phyloP scores from a whole-genome alignment of 2,329 filamentous ascomycete genomes.

The Cercospora janseana region DNA sequence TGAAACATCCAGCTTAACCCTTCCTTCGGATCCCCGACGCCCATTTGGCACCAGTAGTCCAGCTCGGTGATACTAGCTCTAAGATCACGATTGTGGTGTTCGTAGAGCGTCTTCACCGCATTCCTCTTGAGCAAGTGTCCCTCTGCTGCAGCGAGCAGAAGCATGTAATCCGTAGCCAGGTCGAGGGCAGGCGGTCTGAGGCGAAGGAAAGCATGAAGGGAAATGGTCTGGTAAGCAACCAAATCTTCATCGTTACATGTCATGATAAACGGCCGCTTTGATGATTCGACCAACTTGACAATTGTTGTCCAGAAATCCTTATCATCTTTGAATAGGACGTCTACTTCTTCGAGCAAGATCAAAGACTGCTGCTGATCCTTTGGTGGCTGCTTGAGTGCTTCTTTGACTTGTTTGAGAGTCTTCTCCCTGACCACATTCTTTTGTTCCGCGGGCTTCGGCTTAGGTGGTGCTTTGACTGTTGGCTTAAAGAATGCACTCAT shows the following conservation, averaged over 20 bases:
- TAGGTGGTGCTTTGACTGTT: slow-evolving; percentile 39
- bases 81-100: slow-evolving; percentile 67
- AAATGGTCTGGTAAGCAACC: slow-evolving; percentile 71
- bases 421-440: slow-evolving; percentile 34
- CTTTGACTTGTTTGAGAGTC: slow-evolving; percentile 29
- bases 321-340: slow-evolving; percentile 91
- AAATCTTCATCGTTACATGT: slow-evolving; percentile 90
- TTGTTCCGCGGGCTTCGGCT: slow-evolving; percentile 33
- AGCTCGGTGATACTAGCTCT: slow-evolving; percentile 79
- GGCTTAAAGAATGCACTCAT: slow-evolving; percentile 77
- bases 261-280: slow-evolving; percentile 88
- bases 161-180: slow-evolving; percentile 73
- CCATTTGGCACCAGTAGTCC: slow-evolving; percentile 96
- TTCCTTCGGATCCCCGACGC: slow-evolving; percentile 80
- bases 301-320: slow-evolving; percentile 91
- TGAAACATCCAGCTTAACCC: slow-evolving; percentile 88
- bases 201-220: slow-evolving; percentile 80
- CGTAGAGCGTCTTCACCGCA: slow-evolving; percentile 68
- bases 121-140: slow-evolving; percentile 73
- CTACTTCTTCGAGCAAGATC: slow-evolving; percentile 90
- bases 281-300: slow-evolving; percentile 72
- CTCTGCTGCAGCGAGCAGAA: slow-evolving; percentile 81
- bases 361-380: slow-evolving; percentile 81
- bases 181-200: slow-evolving; percentile 65
- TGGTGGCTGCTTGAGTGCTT: slow-evolving; percentile 39